A percentile compares a stretch with the other conserved stretches of the same genome.
Conservation (phyloP, 73 alveolate genomes). For the Uronychia binucleata region DNA sequence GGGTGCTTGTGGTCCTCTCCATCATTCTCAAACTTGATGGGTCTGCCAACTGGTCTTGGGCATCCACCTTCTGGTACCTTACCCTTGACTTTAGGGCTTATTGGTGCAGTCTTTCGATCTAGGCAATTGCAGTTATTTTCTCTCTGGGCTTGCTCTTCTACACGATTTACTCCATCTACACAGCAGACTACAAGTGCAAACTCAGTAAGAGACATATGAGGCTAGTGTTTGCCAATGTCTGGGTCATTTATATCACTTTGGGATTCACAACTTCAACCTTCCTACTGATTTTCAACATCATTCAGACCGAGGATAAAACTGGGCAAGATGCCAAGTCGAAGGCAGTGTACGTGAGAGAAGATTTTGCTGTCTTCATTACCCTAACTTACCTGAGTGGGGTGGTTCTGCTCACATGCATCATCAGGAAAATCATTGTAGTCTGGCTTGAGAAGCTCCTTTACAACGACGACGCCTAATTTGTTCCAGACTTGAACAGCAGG, state of each 20-base stretch:
- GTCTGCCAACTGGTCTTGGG: constrained; percentile 14
- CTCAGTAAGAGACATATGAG: neutral
- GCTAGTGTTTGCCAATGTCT: neutral
- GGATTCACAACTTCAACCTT: constrained; percentile 14
- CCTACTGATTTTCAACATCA: neutral
- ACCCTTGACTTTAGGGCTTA: neutral
- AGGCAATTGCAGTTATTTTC: neutral
- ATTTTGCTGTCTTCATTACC: no score
- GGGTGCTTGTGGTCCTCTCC: neutral
- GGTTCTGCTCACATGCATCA: neutral
- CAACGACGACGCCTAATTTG: neutral
- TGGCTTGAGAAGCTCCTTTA: constrained; percentile 35
- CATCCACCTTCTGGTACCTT: constrained; percentile 15
- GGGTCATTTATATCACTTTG: constrained; percentile 4
- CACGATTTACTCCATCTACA: neutral
- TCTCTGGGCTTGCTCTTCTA: neutral
- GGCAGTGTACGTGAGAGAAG: no score
- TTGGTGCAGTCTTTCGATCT: constrained; percentile 16
- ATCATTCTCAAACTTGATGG: constrained; percentile 9
- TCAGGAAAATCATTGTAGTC: neutral
- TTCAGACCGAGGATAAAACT: no score
- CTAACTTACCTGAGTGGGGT: no score
- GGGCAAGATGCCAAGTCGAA: no score
- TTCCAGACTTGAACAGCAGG: neutral
- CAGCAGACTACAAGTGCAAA: neutral